Evolutionary conservation across 306 rosid species (phyloP), one percentile per base, ranked within the genome.

Genomic region (Ochetophila trinervis): DNA sequence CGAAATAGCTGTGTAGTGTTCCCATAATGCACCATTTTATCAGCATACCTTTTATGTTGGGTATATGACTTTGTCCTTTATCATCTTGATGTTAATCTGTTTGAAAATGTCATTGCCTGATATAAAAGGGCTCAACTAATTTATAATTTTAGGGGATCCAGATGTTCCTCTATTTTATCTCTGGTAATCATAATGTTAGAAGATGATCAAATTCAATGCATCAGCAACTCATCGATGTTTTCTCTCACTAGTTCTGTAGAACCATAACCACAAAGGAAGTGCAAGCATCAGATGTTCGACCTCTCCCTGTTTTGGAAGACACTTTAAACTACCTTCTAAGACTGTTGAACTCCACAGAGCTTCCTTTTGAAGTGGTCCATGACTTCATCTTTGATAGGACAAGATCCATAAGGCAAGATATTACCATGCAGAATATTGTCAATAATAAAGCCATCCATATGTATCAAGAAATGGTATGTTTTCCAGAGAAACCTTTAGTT

Each of bases 341-440:
- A 37, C 73, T 93, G 73, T 68, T 84, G 74, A 84, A 87, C 58
- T 69, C 89, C 35, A 60, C 69, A 52, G 85, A 87, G 32, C 82
- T 78, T 68, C 81, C 88, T 10, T 89, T 89, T 73, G 89, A 87
- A 87, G 95, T 83, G 68, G 71, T 87, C 79, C 91, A 89, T 57
- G 97, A 86, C 82, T 89, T 93, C 76, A 48, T 89, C 37, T 93
- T 86, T 59, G 98, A 89, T 78, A 88, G 98, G 78, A 89, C 91
- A 51, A 89, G 98, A 76, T 93, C 98, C 53, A 84, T 93, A 64
- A 81, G 97, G 35, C 98, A 93, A 73, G 98, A 93, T 82, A 81
- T 93, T 55, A 82, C 89, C n/a, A 86, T 87, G 89, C 98, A 93
- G 72, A 78, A 75, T 74, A 84, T 87, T 66, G 79, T 71, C 57